Conservation (phyloP, 768 basidiomycete species). For the Rhizopogon roseolus region DNA sequence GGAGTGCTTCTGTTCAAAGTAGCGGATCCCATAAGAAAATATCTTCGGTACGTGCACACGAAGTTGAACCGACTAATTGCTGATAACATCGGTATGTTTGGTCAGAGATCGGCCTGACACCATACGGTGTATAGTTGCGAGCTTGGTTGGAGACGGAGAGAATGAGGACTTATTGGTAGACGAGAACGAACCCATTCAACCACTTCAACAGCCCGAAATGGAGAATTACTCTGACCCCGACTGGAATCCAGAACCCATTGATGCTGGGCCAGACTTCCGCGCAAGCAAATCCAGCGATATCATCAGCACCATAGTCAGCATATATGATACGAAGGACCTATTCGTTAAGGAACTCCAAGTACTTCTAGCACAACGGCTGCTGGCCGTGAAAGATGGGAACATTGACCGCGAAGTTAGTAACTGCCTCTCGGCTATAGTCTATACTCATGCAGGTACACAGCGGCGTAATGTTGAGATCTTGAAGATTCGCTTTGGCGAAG, state of each 20-base stretch:
- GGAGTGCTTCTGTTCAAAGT: conserved; percentile 93
- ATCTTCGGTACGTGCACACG: conserved; percentile 60
- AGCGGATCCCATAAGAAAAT: conserved; percentile 86
- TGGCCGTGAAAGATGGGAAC: conserved; percentile 77
- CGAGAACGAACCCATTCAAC: conserved; percentile 76
- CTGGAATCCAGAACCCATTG: conserved; percentile 95
- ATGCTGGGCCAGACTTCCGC: conserved; percentile 93
- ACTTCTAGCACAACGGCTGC: conserved; percentile 79
- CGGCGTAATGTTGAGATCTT: conserved; percentile 90
- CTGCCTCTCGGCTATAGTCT: not conserved
- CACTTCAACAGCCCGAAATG: conserved; percentile 65
- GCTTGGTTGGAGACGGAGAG: conserved; percentile 83
- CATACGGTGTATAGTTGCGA: conserved; percentile 88
- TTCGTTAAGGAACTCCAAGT: conserved; percentile 96
- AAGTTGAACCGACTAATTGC: not conserved
- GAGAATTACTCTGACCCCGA: conserved; percentile 90
- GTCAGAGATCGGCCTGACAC: conserved; percentile 83
- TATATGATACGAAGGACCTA: conserved; percentile 95
- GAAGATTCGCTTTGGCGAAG: conserved; percentile 94
- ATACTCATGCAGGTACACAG: conserved; percentile 35
- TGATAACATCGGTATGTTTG: not conserved
- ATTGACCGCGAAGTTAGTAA: conserved; percentile 57
- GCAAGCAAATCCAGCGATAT: conserved; percentile 90
- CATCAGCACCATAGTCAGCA: conserved; percentile 93
- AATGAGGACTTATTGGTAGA: conserved; percentile 79